Percentiles rank a stretch among this genome's conserved stretches.
These are phyloP conservation scores for Alternaria hordeiaustralica DNA, from an alignment of 2,329 filamentous ascomycete genomes.

Conservation along the genomic window DNA sequence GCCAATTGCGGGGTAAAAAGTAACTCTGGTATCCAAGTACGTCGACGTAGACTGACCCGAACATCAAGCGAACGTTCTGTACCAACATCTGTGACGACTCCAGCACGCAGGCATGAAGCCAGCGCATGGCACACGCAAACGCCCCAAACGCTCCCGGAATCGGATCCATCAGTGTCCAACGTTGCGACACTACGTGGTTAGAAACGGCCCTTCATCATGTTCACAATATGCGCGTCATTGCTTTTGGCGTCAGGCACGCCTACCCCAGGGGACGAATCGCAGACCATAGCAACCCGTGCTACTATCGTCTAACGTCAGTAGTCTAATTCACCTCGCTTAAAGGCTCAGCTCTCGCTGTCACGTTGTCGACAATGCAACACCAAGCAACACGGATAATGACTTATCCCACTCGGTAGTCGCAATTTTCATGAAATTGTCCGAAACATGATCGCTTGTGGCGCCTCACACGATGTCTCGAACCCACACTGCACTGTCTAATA, in stretches of 20 bases:
- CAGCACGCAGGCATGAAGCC: neutral
- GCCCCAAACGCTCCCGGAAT: neutral
- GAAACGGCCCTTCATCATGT: neutral
- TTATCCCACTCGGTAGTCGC: neutral
- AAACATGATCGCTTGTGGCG: constrained; percentile 1
- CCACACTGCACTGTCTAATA: neutral
- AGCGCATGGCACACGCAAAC: neutral
- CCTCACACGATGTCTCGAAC: neutral
- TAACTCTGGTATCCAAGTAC: neutral
- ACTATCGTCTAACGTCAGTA: neutral
- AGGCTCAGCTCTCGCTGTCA: neutral
- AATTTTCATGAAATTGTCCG: neutral
- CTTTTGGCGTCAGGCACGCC: constrained; percentile 4
- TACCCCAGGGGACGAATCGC: constrained; percentile 1
- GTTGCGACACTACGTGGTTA: neutral
- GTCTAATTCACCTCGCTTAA: neutral
- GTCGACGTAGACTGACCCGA: neutral
- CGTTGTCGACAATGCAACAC: neutral
- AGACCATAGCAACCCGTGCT: neutral
- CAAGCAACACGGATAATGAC: neutral
- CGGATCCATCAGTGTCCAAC: neutral
- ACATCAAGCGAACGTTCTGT: neutral
- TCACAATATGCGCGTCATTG: neutral
- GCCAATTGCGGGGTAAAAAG: neutral
- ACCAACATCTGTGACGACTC: neutral